Percentiles rank a stretch among this genome's conserved stretches.
phyloP scores from a whole-genome alignment of 2,329 filamentous ascomycete genomes.

The Alternaria conjuncta region DNA sequence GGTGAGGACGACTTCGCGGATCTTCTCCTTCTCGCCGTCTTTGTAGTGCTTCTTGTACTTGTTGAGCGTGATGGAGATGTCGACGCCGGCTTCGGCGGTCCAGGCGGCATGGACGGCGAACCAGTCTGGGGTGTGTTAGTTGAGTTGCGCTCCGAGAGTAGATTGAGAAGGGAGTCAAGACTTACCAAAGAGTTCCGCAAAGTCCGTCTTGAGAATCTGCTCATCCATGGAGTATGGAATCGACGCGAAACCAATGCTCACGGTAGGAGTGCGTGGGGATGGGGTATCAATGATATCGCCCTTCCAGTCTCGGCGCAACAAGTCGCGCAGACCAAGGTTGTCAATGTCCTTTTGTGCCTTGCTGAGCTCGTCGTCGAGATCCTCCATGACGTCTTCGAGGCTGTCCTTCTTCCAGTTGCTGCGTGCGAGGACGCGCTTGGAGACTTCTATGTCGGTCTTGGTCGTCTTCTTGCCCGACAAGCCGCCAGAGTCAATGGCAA shows the following conservation, averaged over 20 bases:
- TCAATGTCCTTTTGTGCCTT: conserved; percentile 54
- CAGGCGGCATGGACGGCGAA: conserved; percentile 58
- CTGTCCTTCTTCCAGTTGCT: conserved; percentile 52
- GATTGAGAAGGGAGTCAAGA: neutral
- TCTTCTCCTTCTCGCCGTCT: conserved; percentile 53
- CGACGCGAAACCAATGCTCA: conserved; percentile 55
- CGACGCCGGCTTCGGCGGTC: conserved; percentile 54
- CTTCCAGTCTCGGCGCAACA: conserved; percentile 58
- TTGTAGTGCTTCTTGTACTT: conserved; percentile 54
- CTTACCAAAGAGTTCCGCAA: conserved; percentile 52
- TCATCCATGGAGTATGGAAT: conserved; percentile 56
- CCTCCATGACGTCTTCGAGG: conserved; percentile 52
- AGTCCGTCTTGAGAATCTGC: conserved; percentile 56
- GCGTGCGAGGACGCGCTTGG: conserved; percentile 50
- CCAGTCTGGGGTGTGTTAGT: conserved; percentile 42
- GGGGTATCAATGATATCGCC: conserved; percentile 56
- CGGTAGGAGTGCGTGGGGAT: conserved; percentile 54
- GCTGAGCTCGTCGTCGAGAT: conserved; percentile 50
- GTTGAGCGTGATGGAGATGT: conserved; percentile 55
- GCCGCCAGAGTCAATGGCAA: conserved; percentile 56
- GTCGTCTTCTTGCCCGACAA: conserved; percentile 47
- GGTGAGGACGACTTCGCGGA: conserved; percentile 55
- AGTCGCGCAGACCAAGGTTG: conserved; percentile 51
- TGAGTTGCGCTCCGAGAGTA: neutral
- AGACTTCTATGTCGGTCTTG: conserved; percentile 48